Percentiles rank a stretch among this genome's conserved stretches.
These are phyloP conservation scores for Penicillium fimorum DNA, from an alignment of 495 filamentous ascomycete species.

Conservation along the genomic window DNA sequence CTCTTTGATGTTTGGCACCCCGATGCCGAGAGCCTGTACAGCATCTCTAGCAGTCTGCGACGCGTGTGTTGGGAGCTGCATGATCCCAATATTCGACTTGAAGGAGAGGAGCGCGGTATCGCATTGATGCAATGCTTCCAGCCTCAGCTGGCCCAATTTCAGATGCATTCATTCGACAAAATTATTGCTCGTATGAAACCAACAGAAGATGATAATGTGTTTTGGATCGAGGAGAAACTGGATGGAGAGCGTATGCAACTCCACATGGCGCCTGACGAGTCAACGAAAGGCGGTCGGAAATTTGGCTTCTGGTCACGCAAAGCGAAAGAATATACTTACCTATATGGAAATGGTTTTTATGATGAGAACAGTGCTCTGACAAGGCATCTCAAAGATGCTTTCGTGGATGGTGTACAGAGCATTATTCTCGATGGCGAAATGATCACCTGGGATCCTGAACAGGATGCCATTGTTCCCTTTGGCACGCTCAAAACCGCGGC, in stretches of 20 bases:
- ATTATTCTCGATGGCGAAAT: constrained; percentile 96
- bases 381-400: constrained; percentile 73
- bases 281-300: constrained; percentile 62
- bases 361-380: constrained; percentile 80
- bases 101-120: constrained; percentile 71
- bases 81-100: constrained; percentile 71
- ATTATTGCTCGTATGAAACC: constrained; percentile 71
- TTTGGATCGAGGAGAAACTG: constrained; percentile 98
- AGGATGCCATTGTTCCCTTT: constrained; percentile 82
- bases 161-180: constrained; percentile 82
- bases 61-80: constrained; percentile 94
- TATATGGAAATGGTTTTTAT: constrained; percentile 77
- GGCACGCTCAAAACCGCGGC: constrained; percentile 94
- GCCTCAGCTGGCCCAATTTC: constrained; percentile 93
- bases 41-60: constrained; percentile 83
- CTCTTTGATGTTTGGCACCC: constrained; percentile 92
- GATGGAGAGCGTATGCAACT: constrained; percentile 97
- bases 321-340: constrained; percentile 94
- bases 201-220: constrained; percentile 67
- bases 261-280: constrained; percentile 78
- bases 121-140: constrained; percentile 94
- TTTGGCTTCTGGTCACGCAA: constrained; percentile 95
- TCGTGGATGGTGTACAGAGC: constrained; percentile 72
- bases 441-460: constrained; percentile 95
- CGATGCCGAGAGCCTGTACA: constrained; percentile 86